These are phyloP conservation scores for Tieghemostelium lacteum DNA, from an alignment of 78 protist genomes.

Conservation along the genomic window DNA sequence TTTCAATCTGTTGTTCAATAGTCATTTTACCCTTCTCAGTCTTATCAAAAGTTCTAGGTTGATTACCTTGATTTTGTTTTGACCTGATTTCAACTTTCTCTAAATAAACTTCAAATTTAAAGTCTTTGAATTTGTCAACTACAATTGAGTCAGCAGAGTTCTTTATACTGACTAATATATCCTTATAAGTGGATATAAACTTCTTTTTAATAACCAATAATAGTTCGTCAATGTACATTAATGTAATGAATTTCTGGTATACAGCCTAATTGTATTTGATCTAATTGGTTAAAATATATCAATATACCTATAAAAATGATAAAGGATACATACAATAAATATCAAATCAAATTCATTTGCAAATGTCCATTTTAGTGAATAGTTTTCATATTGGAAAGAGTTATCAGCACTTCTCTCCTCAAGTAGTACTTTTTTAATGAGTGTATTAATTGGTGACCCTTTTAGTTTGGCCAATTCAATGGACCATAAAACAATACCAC, in stretches of 20 bases:
- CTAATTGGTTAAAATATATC: neutral
- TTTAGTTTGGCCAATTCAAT: conserved; percentile 36
- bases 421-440: conserved; percentile 65
- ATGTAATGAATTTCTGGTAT: conserved; percentile 79
- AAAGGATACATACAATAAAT: conserved; percentile 60
- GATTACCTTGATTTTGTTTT: conserved; percentile 8
- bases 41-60: conserved; percentile 45
- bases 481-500: conserved; percentile 82
- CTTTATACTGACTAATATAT: conserved; percentile 37
- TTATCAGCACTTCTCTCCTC: conserved; percentile 72
- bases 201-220: conserved; percentile 53
- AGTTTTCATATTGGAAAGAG: conserved; percentile 58
- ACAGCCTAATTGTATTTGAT: conserved; percentile 56
- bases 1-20: conserved; percentile 20
- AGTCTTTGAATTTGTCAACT: conserved; percentile 20
- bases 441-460: conserved; percentile 71
- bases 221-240: conserved; percentile 82
- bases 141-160: conserved; percentile 28
- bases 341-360: conserved; percentile 80
- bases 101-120: conserved; percentile 23
- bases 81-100: conserved; percentile 33
- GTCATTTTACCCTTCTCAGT: conserved; percentile 53
- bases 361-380: conserved; percentile 83
- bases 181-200: conserved; percentile 57
- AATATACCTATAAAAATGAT: neutral